Base-by-base conservation (phyloP, 768 basidiomycete species). In the Termitomyces sp. region DNA sequence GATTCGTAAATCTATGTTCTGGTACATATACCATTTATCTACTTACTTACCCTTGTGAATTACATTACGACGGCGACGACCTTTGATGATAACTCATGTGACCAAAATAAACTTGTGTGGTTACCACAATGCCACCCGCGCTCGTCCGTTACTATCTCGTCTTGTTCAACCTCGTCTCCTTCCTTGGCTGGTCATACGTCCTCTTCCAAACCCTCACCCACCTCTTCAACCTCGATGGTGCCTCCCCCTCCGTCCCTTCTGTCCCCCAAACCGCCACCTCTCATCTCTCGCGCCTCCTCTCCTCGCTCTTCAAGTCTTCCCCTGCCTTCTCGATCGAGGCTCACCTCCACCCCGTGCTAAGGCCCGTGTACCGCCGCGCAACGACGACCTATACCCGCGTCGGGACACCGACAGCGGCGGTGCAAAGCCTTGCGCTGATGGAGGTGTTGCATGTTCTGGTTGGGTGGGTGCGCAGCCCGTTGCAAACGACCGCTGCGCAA, bases 401-500 rank as follows among this genome's bases (percentile, higher is more conserved):
- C 4, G 91, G 91, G 16, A 61, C 66, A 4, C 70, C 73, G 34
- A 87, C 87, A 2, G 82, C 84, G 5, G 76, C 84, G 60, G 90
- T 96, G 6, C 96, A 99, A 75, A 92, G 82, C 25, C 82, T 84
- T 51, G 96, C 96, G 2, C 65, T 84, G 0, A 74, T 99, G 49
- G 96, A 99, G 69, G 82, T 97, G 23, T 62, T 89, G 3, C 97
- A 99, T 68, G 84, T 86, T 37, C 70, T 87, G 6, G 63, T 92
- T 7, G 86, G 94, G 0, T 84, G 86, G 78, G 96, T 98, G 44
- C 76, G 87, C 49, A 89, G 86, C 54, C 87, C 90, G 8, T 66
- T 92, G 12, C 76, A 73, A 14, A 94, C 92, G 0, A 94, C 93
- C 0, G 67, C 75, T 5, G 82, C 86, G 62, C 94, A 97, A 70